Evolutionary conservation across 441 rosid genomes (phyloP).

Genomic region (Adansonia madagascariensis): DNA sequence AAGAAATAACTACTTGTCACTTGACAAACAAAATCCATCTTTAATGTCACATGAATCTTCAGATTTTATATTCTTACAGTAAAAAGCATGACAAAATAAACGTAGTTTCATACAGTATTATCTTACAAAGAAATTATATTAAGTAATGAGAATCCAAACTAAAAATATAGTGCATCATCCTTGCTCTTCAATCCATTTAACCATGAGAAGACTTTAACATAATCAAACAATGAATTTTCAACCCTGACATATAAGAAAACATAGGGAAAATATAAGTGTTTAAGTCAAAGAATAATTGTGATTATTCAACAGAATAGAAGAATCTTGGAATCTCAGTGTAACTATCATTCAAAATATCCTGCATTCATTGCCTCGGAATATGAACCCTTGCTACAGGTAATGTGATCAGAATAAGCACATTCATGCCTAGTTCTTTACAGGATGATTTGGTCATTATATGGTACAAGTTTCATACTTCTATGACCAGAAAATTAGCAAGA

Average conservation of each 20-base stretch:
- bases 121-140: background rate
- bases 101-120: background rate
- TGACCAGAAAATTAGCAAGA: background rate
- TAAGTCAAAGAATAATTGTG: background rate
- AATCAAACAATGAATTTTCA: background rate
- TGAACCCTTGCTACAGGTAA: conserved; percentile 15
- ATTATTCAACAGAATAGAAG: background rate
- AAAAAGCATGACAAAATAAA: background rate
- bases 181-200: background rate
- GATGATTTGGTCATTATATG: background rate
- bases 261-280: background rate
- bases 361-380: background rate
- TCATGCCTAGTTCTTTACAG: conserved; percentile 19
- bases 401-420: background rate
- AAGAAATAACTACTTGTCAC: background rate
- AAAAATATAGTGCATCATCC: conserved; percentile 14
- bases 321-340: conserved; percentile 7
- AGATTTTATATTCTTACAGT: background rate
- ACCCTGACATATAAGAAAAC: background rate
- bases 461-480: background rate
- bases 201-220: conserved; percentile 2
- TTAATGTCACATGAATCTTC: conserved; percentile 8
- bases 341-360: conserved; percentile 3
- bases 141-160: conserved; percentile 1
- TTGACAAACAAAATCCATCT: conserved; percentile 13